Evolutionary conservation across 352 stramenopile species (phyloP).

Genomic region (Globisporangium iwayamae): DNA sequence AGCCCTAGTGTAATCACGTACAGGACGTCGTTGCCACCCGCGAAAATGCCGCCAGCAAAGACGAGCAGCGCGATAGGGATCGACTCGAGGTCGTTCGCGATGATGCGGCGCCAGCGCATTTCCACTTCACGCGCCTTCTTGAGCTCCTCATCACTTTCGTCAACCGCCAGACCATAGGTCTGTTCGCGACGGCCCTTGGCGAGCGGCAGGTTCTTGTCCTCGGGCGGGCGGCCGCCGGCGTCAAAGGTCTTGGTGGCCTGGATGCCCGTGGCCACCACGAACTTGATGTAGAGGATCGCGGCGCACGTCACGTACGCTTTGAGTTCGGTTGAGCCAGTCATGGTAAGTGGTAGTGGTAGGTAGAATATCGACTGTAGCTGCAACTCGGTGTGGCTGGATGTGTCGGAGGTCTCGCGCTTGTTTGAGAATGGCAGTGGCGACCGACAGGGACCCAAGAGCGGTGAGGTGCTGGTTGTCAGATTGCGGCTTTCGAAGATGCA

Average conservation of each 20-base stretch:
- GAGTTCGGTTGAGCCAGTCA: slow-evolving; percentile 26
- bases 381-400: slow-evolving; percentile 10
- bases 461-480: slow-evolving; percentile 1
- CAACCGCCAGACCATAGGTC: slow-evolving; percentile 22
- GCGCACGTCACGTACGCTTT: slow-evolving; percentile 57
- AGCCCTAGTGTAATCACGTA: slow-evolving; percentile 23
- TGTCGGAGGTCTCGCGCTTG: background rate
- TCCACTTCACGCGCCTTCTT: slow-evolving; percentile 23
- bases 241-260: slow-evolving; percentile 51
- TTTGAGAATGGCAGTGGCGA: slow-evolving; percentile 5
- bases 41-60: slow-evolving; percentile 29
- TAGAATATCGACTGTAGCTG: too few species aligned
- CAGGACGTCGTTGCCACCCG: slow-evolving; percentile 25
- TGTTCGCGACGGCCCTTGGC: slow-evolving; percentile 36
- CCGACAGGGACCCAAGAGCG: background rate
- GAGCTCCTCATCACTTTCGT: slow-evolving; percentile 24
- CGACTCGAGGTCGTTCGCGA: slow-evolving; percentile 45
- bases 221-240: slow-evolving; percentile 37
- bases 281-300: slow-evolving; percentile 63
- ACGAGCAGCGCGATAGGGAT: slow-evolving; percentile 39
- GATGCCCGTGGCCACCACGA: slow-evolving; percentile 40
- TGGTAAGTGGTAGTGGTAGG: too few species aligned
- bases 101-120: slow-evolving; percentile 39
- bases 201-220: slow-evolving; percentile 41
- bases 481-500: background rate